Conservation (phyloP, 768 basidiomycete genomes). For the Calocera cornea region DNA sequence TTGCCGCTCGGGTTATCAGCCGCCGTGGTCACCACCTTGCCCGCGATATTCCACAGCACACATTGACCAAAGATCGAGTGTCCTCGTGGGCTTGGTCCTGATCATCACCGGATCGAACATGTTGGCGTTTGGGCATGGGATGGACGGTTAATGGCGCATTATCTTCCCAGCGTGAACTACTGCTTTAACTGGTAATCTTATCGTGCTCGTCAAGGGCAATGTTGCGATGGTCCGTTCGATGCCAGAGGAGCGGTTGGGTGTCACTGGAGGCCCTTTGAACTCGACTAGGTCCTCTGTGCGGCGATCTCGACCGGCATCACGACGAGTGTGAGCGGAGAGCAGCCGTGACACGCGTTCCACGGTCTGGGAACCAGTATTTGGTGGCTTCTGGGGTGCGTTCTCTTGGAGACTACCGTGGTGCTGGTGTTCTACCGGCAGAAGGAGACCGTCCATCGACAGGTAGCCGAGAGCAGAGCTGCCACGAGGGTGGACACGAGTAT, state of each 20-base stretch:
- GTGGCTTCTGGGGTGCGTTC: neutral
- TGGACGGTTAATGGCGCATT: conserved; percentile 34
- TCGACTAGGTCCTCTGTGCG: conserved; percentile 39
- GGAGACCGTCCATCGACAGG: no score
- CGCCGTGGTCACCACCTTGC: neutral
- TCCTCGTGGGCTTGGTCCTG: conserved; percentile 31
- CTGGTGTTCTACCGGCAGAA: neutral
- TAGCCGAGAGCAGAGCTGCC: no score
- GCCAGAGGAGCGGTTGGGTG: conserved; percentile 34
- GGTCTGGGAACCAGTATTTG: neutral
- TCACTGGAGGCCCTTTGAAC: conserved; percentile 40
- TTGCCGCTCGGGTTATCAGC: conserved; percentile 11
- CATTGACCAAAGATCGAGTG: conserved; percentile 30
- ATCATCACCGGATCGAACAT: conserved; percentile 30
- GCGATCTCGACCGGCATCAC: conserved; percentile 38
- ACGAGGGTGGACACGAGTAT: no score
- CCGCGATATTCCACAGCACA: neutral
- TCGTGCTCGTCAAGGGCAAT: conserved; percentile 34
- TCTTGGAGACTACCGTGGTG: neutral
- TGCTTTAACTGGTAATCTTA: conserved; percentile 34
- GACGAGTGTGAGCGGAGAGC: conserved; percentile 24
- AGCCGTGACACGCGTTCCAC: neutral
- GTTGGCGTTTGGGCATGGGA: conserved; percentile 29
- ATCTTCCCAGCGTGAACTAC: conserved; percentile 39
- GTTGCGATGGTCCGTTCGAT: conserved; percentile 40